These are phyloP conservation scores for Neurospora discreta DNA, from an alignment of 495 filamentous ascomycete genomes.

Conservation along the genomic window DNA sequence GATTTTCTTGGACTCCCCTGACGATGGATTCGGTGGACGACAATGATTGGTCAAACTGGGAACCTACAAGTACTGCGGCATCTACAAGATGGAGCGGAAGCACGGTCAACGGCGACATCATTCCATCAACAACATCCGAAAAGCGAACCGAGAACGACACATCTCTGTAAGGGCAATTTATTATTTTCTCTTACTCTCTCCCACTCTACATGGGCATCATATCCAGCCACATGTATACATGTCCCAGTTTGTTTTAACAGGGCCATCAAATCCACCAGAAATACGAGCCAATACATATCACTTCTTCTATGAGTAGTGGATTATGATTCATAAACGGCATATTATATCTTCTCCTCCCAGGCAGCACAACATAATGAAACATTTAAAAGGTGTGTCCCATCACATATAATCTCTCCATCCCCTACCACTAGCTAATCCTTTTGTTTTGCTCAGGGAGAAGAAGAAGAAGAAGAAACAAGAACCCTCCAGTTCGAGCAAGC, in stretches of 20 bases:
- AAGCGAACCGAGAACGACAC: constrained; percentile 26
- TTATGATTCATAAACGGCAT: neutral
- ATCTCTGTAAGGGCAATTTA: constrained; percentile 27
- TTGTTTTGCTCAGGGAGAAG: neutral
- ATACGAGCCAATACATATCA: neutral
- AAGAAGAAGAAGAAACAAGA: neutral
- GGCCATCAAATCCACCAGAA: neutral
- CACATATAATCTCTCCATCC: neutral
- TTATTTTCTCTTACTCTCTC: neutral
- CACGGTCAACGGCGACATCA: constrained; percentile 35
- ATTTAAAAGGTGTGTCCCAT: neutral
- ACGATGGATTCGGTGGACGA: constrained; percentile 46
- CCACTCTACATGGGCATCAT: neutral
- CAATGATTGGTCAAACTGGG: constrained; percentile 65
- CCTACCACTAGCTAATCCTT: neutral
- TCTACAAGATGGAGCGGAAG: constrained; percentile 40
- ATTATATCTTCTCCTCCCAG: neutral
- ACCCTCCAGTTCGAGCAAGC: neutral
- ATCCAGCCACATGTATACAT: neutral
- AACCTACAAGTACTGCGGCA: constrained; percentile 40
- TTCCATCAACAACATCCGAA: constrained; percentile 23
- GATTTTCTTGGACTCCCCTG: constrained; percentile 37
- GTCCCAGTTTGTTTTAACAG: neutral
- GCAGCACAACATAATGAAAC: neutral
- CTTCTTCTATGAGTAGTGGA: constrained; percentile 1